Evolutionary conservation across 148 eudicot genomes (phyloP).

Genomic region (Rhododendron vialii): DNA sequence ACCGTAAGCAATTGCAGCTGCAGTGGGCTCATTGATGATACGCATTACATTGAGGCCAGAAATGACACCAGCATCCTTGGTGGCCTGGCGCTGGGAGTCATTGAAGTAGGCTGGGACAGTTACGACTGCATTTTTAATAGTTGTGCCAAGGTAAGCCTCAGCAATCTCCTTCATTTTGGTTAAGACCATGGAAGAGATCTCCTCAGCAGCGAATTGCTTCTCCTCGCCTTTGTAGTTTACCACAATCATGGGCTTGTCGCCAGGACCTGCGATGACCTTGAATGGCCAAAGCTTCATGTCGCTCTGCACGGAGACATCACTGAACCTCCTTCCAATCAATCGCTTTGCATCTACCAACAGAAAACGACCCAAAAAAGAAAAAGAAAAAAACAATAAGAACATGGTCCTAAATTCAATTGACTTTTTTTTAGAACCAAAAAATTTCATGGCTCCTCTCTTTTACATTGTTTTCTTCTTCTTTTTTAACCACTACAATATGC

Average conservation of each 20-base stretch:
- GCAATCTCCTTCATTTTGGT: conserved; percentile 33
- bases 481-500: neutral
- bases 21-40: conserved; percentile 34
- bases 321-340: conserved; percentile 29
- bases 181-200: conserved; percentile 37
- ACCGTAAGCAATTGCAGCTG: conserved; percentile 40
- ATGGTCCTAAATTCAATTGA: neutral
- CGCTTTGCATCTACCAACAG: conserved; percentile 28
- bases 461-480: neutral
- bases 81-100: conserved; percentile 38
- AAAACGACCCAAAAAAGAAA: neutral
- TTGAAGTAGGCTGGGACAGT: conserved; percentile 38
- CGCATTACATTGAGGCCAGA: conserved; percentile 38
- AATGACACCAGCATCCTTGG: conserved; percentile 33
- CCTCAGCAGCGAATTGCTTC: conserved; percentile 33
- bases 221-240: conserved; percentile 29
- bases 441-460: neutral
- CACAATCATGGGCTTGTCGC: conserved; percentile 30
- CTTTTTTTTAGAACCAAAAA: neutral
- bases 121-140: conserved; percentile 26
- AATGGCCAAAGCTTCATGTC: conserved; percentile 32
- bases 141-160: conserved; percentile 23
- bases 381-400: neutral
- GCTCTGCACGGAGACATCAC: conserved; percentile 27
- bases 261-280: conserved; percentile 28